These are phyloP conservation scores for Carnegiea gigantea DNA, from an alignment of 179 eudicot species.

Conservation along the genomic window DNA sequence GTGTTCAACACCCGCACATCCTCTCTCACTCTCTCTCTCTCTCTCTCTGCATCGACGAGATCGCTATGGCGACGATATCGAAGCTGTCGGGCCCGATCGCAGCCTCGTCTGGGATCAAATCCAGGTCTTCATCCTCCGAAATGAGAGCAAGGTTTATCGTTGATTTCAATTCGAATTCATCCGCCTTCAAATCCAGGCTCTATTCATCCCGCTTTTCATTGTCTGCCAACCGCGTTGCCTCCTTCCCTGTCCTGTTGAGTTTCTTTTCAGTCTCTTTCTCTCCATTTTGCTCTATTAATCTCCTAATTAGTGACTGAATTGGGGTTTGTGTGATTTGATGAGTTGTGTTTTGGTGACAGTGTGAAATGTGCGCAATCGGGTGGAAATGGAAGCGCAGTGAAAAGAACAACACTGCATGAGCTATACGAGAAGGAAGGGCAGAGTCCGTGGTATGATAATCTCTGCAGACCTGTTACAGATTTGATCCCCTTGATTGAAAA, in stretches of 20 bases:
- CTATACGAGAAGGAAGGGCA: conserved; percentile 89
- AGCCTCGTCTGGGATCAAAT: neutral
- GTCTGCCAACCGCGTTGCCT: conserved; percentile 16
- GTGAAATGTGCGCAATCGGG: conserved; percentile 58
- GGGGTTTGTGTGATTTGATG: neutral
- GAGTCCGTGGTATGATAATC: conserved; percentile 97
- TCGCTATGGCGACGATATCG: conserved; percentile 36
- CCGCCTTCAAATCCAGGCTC: conserved; percentile 16
- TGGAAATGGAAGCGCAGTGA: conserved; percentile 63
- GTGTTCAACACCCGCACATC: too few species aligned
- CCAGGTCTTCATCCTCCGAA: conserved; percentile 1
- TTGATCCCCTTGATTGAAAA: conserved; percentile 73
- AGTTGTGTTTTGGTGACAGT: conserved; percentile 16
- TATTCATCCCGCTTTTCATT: conserved; percentile 18
- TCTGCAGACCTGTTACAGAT: conserved; percentile 94
- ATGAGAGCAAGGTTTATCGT: conserved; percentile 3
- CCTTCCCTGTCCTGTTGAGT: conserved; percentile 27
- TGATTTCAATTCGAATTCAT: neutral
- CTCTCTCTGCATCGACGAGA: neutral
- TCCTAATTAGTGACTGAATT: too few species aligned
- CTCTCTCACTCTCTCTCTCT: neutral
- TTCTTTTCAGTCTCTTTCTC: neutral
- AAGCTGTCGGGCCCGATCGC: conserved; percentile 28
- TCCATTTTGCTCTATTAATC: neutral
- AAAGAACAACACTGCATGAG: conserved; percentile 81